These are phyloP conservation scores for Colletotrichum tofieldiae DNA, from an alignment of 2,329 filamentous ascomycete species.

Conservation along the genomic window DNA sequence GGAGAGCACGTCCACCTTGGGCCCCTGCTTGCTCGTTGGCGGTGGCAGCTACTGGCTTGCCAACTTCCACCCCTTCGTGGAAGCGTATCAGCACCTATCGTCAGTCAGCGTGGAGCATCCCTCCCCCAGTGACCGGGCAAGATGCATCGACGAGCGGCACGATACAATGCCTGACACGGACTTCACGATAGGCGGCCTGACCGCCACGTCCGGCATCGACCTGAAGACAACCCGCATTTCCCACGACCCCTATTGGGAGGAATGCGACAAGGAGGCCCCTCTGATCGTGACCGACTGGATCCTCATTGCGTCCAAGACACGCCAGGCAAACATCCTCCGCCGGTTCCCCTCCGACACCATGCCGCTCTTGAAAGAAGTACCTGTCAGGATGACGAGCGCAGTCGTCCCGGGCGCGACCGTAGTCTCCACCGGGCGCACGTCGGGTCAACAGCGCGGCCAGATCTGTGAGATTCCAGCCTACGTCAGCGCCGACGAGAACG, in stretches of 20 bases:
- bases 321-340: slow-evolving; percentile 59
- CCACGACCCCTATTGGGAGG: slow-evolving; percentile 63
- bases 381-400: slow-evolving; percentile 51
- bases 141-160: slow-evolving; percentile 55
- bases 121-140: slow-evolving; percentile 57
- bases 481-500: slow-evolving; percentile 56
- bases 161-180: slow-evolving; percentile 52
- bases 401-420: slow-evolving; percentile 56
- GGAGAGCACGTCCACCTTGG: slow-evolving; percentile 59
- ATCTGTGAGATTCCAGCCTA: slow-evolving; percentile 62
- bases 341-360: slow-evolving; percentile 56
- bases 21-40: slow-evolving; percentile 57
- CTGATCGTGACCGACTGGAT: slow-evolving; percentile 62
- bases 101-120: slow-evolving; percentile 57
- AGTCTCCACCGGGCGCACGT: slow-evolving; percentile 60
- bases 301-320: slow-evolving; percentile 54
- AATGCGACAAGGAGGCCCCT: slow-evolving; percentile 57
- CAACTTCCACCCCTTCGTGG: slow-evolving; percentile 62
- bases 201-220: slow-evolving; percentile 59
- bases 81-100: slow-evolving; percentile 50
- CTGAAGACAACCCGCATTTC: slow-evolving; percentile 61
- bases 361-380: slow-evolving; percentile 51
- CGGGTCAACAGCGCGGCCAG: slow-evolving; percentile 59
- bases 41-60: slow-evolving; percentile 59
- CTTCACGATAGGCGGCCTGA: slow-evolving; percentile 55